Base-by-base conservation (phyloP, 1,284 basidiomycete genomes). In the Cerrena zonata region DNA sequence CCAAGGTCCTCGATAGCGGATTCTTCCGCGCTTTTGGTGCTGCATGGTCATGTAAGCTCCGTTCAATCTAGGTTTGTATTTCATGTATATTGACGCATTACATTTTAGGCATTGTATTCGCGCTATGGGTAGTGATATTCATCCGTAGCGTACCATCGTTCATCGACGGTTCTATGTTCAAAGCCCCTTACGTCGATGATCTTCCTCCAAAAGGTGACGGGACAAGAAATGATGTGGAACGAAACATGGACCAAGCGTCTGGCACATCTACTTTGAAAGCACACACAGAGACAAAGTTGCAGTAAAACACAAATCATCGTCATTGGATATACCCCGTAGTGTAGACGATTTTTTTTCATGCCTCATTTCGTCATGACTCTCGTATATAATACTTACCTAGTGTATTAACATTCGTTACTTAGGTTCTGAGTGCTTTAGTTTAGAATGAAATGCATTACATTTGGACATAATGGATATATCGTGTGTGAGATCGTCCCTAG, bases 111-210 rank as follows among this genome's bases (percentile, higher is more conserved):
- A 54, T 76, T 47, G 76, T 77, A 3, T 69, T 76, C 49, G 12
- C 73, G 4, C 56, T 80, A 25, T 83, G 78, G 77, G 11, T 69
- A 5, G 62, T 65, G 51, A 67, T 80, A 36, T 68, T 69, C 30
- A 27, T 64, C 5, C 64, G 71, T 46, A 74, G 72, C 13, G 61
- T 73, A 5, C 71, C 70, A 44, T 67, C 71, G 7, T 58, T 69
- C 48, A 61, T 70, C n/a, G 69, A 75, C 52, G 70, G 76, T 12
- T 66, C 69, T 21, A 65, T 79, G 38, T 78, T 77, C 59, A 65
- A 61, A 30, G 74, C 74, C 3, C 71, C 74, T 1, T 74, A 68
- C 47, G 56, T 64, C n/a, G 58, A 59, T 27, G 49, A 48, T 19
- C 24, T 13, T 12, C 46, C 27, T 19, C 30, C n/a, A 38, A 4